Percentiles rank a stretch among this genome's conserved stretches.
These are phyloP conservation scores for Aspergillus heteromorphus DNA, from an alignment of 495 filamentous ascomycete genomes.

Conservation along the genomic window DNA sequence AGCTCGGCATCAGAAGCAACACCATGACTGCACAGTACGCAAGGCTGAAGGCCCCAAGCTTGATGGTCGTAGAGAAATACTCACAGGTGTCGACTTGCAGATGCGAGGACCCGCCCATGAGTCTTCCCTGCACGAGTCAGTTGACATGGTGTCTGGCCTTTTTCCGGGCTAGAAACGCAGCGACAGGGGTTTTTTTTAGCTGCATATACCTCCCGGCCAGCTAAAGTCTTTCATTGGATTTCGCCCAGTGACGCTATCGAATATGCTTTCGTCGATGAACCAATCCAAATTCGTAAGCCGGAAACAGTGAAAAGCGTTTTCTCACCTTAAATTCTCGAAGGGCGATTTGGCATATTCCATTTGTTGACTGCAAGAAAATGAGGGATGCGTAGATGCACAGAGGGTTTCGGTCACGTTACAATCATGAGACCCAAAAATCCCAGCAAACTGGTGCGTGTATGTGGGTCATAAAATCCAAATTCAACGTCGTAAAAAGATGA, in stretches of 20 bases:
- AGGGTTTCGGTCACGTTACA: constrained; percentile 34
- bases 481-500: constrained; percentile 31
- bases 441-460: constrained; percentile 35
- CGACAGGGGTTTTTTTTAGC: constrained; percentile 23
- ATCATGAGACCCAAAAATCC: constrained; percentile 42
- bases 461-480: constrained; percentile 43
- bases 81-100: constrained; percentile 24
- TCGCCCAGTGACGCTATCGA: constrained; percentile 22
- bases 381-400: constrained; percentile 31
- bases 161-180: constrained; percentile 10
- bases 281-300: constrained; percentile 28
- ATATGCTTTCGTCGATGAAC: constrained; percentile 18
- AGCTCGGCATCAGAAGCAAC: not conserved
- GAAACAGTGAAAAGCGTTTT: constrained; percentile 18
- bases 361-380: constrained; percentile 30
- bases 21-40: not conserved
- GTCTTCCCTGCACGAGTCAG: constrained; percentile 19
- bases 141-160: constrained; percentile 10
- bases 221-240: constrained; percentile 28
- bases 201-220: constrained; percentile 29
- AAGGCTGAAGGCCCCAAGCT: constrained; percentile 4
- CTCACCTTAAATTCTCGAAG: constrained; percentile 27
- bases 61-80: constrained; percentile 6
- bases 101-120: constrained; percentile 25
- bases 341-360: constrained; percentile 25